phyloP scores from a whole-genome alignment of 805 yeast genomes.

The Yarrowia alimentaria region DNA sequence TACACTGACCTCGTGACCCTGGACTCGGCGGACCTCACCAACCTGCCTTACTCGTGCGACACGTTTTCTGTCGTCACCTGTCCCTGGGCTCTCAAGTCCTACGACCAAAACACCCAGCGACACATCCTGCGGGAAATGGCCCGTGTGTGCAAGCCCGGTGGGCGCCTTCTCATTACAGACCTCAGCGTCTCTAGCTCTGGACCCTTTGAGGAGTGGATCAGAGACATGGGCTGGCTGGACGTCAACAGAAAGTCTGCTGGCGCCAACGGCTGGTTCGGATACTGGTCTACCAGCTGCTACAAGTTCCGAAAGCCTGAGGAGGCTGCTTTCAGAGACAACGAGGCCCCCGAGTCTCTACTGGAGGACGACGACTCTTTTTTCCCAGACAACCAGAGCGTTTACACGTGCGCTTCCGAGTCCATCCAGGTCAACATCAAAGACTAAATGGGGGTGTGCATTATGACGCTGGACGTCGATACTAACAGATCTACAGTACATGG shows the following conservation, averaged over 20 bases:
- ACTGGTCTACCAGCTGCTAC: conserved; percentile 10
- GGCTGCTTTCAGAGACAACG: conserved; percentile 9
- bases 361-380: too few relatives aligned
- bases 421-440: too few relatives aligned
- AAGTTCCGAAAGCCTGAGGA: conserved; percentile 15
- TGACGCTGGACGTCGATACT: too few relatives aligned
- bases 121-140: conserved; percentile 23
- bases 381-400: too few relatives aligned
- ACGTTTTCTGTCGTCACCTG: conserved; percentile 14
- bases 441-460: too few relatives aligned
- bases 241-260: conserved; percentile 16
- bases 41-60: conserved; percentile 16
- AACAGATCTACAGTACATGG: too few relatives aligned
- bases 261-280: conserved; percentile 27
- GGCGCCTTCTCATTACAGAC: conserved; percentile 10
- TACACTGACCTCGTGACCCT: conserved; percentile 22
- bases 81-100: conserved; percentile 9
- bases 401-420: too few relatives aligned
- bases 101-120: not conserved
- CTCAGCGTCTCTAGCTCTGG: conserved; percentile 2
- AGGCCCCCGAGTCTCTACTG: conserved; percentile 8
- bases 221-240: conserved; percentile 22
- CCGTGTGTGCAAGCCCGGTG: conserved; percentile 25
- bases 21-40: conserved; percentile 10
- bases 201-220: conserved; percentile 14